Evolutionary conservation across 139 green algal species (phyloP), one percentile per base, ranked within the genome.

Genomic region (Gonium pectorale): DNA sequence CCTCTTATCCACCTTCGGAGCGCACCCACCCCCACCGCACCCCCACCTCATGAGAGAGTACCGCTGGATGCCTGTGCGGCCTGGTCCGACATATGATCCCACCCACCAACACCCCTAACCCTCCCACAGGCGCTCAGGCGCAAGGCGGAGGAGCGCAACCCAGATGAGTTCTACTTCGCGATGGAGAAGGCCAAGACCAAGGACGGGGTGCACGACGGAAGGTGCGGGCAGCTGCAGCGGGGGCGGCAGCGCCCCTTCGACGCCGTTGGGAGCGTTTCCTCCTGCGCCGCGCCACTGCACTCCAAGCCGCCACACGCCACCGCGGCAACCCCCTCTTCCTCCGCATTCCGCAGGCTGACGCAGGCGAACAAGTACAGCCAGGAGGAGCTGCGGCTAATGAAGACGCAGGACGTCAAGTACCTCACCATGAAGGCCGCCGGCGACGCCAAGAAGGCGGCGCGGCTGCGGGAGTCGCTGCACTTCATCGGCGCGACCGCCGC

Each of bases 131-230:
- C 70, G 35, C 90, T 99, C 54, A 90, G 92, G 43, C 84, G 88
- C 52, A 99, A 99, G 86, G 97, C 97, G 27, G 96, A 98, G 83
- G 88, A 98, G 81, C 94, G 96, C 71, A 99, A 99, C 87, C 96
- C 96, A 6, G 97, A 99, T 94, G 97, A 99, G 91, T 99, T 99
- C 88, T 99, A 99, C 89, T 98, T 99, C 90, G 96, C 91, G 0
- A 99, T 99, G 97, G 89, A 98, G 86, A 97, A 96, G 51, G 70
- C 85, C 1, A 80, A 87, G 7, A 99, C 96, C 0, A 92, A 93
- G 70, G 92, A 94, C 46, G 97, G 97, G 15, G 92, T 99, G 49
- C 96, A 98, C 80, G 60, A 93, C 37, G 88, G 74, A 52, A 86
- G 83, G 87, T 91, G 66, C 24, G 86, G 19, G 9, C 19, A n/a